Percentiles rank a stretch among this genome's conserved stretches.
Evolutionary conservation across 352 stramenopile species (phyloP).

Genomic region (Pythium coloratum): DNA sequence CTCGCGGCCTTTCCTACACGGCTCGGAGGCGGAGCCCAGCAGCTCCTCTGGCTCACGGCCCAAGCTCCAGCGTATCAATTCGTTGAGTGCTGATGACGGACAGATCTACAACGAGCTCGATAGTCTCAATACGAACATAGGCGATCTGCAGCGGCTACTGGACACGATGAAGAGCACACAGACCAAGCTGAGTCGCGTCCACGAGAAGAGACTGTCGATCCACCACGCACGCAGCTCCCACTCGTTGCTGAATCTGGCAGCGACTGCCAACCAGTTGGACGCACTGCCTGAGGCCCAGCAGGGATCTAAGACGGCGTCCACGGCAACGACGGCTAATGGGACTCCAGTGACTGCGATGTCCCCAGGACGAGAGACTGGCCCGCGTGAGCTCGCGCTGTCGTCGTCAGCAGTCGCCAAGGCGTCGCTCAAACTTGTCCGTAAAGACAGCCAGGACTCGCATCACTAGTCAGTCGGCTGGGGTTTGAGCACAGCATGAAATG

Average conservation of each 20-base stretch:
- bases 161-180: constrained; percentile 40
- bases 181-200: constrained; percentile 39
- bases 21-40: constrained; percentile 13
- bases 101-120: constrained; percentile 51
- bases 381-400: constrained; percentile 13
- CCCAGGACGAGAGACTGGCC: background rate
- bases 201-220: constrained; percentile 43
- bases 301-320: background rate
- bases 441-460: background rate
- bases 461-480: background rate
- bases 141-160: constrained; percentile 44
- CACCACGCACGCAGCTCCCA: constrained; percentile 35
- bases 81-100: constrained; percentile 45
- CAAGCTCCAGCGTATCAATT: constrained; percentile 37
- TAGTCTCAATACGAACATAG: constrained; percentile 43
- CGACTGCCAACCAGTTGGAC: background rate
- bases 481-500: too few species aligned
- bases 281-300: background rate
- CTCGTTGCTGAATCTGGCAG: constrained; percentile 16
- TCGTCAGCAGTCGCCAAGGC: background rate
- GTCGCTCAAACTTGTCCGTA: constrained; percentile 4
- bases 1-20: constrained; percentile 42
- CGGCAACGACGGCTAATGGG: background rate
- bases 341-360: background rate
- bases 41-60: constrained; percentile 22